A percentile compares a stretch with the other conserved stretches of the same genome.
Conservation (phyloP, 257 asterid species). For the Salvia rosmarinus region DNA sequence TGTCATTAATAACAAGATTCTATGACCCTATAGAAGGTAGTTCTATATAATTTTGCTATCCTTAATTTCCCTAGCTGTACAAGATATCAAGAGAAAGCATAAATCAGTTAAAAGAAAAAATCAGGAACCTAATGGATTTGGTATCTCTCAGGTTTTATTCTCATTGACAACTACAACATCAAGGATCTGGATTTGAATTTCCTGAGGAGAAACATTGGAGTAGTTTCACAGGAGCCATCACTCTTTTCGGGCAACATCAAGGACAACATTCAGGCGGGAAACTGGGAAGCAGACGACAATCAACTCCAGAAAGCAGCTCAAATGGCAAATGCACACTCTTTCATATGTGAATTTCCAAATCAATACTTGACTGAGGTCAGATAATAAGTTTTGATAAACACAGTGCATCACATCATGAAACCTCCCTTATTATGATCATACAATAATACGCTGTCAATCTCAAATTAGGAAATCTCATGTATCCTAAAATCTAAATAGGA, state of each 20-base stretch:
- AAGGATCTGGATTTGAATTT: slow-evolving; percentile 70
- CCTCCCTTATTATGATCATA: slow-evolving; percentile 6
- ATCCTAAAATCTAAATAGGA: slow-evolving; percentile 34
- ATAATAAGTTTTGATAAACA: not conserved
- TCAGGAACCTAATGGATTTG: slow-evolving; percentile 35
- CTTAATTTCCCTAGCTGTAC: not conserved
- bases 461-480: slow-evolving; percentile 4
- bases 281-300: slow-evolving; percentile 56
- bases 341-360: slow-evolving; percentile 71
- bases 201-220: slow-evolving; percentile 74
- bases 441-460: not conserved
- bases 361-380: slow-evolving; percentile 75
- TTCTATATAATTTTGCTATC: not conserved
- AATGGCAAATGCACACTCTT: slow-evolving; percentile 84
- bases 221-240: slow-evolving; percentile 89
- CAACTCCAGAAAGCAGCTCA: slow-evolving; percentile 63
- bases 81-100: slow-evolving; percentile 22
- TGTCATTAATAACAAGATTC: slow-evolving; percentile 67
- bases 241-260: slow-evolving; percentile 74
- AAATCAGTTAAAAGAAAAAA: slow-evolving; percentile 11
- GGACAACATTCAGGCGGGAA: slow-evolving; percentile 75
- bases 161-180: slow-evolving; percentile 66
- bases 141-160: slow-evolving; percentile 57
- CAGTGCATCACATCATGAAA: slow-evolving; percentile 15
- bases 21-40: slow-evolving; percentile 73